phyloP scores from a whole-genome alignment of 2,329 filamentous ascomycete genomes.

The Torrubiella hemipterigena region DNA sequence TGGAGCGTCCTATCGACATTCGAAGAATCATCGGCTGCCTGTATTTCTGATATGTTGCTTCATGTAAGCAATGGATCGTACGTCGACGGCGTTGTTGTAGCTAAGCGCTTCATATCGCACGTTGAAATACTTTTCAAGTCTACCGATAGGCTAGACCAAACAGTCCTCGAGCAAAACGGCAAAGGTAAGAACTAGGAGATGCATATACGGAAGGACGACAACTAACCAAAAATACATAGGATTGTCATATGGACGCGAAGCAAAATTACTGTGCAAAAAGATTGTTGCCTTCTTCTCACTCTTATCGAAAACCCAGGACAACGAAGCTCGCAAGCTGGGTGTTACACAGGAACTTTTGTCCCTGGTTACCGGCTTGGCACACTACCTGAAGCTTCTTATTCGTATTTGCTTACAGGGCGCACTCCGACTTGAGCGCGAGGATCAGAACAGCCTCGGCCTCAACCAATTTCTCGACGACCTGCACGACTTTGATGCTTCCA shows the following conservation, averaged over 20 bases:
- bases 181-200: constrained; percentile 48
- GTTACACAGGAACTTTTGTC: constrained; percentile 98
- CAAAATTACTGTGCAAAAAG: constrained; percentile 99
- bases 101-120: constrained; percentile 92
- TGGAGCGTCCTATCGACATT: constrained; percentile 97
- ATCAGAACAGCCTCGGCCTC: constrained; percentile 59
- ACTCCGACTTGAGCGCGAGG: constrained; percentile 80
- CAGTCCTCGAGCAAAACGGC: constrained; percentile 55
- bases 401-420: constrained; percentile 92
- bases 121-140: constrained; percentile 87
- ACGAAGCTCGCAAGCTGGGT: constrained; percentile 76
- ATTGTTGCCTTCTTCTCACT: constrained; percentile 96
- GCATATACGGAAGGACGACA: too few species aligned
- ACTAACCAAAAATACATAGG: constrained; percentile 37
- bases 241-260: constrained; percentile 83
- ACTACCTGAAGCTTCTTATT: constrained; percentile 95
- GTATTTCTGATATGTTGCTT: constrained; percentile 97
- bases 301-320: constrained; percentile 88
- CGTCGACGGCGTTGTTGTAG: constrained; percentile 85
- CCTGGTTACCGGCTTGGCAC: constrained; percentile 86
- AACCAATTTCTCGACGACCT: constrained; percentile 77
- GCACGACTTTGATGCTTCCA: constrained; percentile 66
- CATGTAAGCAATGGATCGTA: constrained; percentile 98
- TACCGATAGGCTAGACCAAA: constrained; percentile 70
- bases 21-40: constrained; percentile 93